These are phyloP conservation scores for Dictyophora rubrovolvata DNA, from an alignment of 768 basidiomycete species.

Conservation along the genomic window DNA sequence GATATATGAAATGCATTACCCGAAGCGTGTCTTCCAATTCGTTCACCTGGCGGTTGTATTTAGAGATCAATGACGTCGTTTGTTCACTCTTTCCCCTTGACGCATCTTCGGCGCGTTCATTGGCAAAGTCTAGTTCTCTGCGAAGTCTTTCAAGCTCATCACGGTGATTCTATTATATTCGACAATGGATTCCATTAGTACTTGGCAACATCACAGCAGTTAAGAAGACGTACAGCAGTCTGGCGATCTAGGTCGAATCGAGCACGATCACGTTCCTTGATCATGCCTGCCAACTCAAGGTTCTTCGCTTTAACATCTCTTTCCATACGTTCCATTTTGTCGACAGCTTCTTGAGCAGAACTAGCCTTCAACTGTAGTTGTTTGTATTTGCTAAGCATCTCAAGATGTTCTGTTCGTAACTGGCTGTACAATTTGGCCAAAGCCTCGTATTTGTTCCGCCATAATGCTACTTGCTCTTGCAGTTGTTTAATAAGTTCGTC, in stretches of 20 bases:
- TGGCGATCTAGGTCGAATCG: conserved; percentile 91
- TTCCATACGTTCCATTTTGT: conserved; percentile 99
- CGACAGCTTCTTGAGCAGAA: conserved; percentile 95
- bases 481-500: conserved; percentile 93
- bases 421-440: conserved; percentile 98
- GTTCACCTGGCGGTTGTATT: conserved; percentile 91
- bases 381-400: conserved; percentile 95
- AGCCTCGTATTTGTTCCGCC: conserved; percentile 98
- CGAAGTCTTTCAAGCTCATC: conserved; percentile 89
- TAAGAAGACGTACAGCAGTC: conserved; percentile 45
- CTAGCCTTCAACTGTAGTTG: conserved; percentile 98
- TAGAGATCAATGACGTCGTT: conserved; percentile 75
- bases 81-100: conserved; percentile 88
- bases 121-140: conserved; percentile 88
- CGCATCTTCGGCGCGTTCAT: conserved; percentile 95
- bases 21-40: conserved; percentile 92
- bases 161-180: conserved; percentile 54
- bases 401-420: conserved; percentile 91
- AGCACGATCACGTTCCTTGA: conserved; percentile 91
- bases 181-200: background rate
- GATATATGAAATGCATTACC: conserved; percentile 30
- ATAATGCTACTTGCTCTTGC: conserved; percentile 91
- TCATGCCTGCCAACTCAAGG: conserved; percentile 96
- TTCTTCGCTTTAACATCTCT: conserved; percentile 96
- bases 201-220: background rate